A percentile compares a stretch with the other conserved stretches of the same genome.
Conservation (phyloP, 257 asterid genomes). For the Solanum clarkiae region DNA sequence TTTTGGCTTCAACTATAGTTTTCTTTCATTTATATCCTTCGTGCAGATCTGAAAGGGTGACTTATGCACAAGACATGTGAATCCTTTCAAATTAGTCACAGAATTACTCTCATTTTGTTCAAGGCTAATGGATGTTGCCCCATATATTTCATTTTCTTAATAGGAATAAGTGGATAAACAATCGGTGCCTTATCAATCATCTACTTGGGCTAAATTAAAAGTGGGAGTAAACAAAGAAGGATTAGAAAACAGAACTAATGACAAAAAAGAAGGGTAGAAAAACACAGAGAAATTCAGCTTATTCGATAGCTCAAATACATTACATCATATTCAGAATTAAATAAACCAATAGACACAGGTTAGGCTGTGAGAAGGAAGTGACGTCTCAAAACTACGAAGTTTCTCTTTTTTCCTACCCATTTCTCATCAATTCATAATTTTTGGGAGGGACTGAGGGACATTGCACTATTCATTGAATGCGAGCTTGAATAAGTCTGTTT, state of each 20-base stretch:
- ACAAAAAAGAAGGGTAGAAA: neutral
- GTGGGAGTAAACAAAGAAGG: neutral
- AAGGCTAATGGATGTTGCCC: neutral
- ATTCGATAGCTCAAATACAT: neutral
- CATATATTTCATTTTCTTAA: neutral
- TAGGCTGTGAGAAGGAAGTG: neutral
- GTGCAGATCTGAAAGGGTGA: neutral
- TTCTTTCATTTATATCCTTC: neutral
- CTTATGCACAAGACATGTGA: neutral
- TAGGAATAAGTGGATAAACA: neutral
- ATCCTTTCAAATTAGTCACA: neutral
- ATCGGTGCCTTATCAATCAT: neutral
- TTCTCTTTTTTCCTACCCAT: neutral
- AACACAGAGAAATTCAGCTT: neutral
- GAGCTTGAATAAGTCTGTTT: neutral
- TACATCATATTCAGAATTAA: neutral
- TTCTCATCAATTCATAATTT: neutral
- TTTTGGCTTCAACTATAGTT: neutral
- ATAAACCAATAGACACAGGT: neutral
- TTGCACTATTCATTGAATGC: neutral
- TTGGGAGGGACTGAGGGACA: neutral
- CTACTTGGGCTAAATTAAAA: neutral
- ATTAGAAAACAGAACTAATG: neutral
- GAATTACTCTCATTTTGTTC: neutral
- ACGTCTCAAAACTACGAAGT: neutral